Evolutionary conservation across 306 rosid species (phyloP).

Genomic region (Delonix regia): DNA sequence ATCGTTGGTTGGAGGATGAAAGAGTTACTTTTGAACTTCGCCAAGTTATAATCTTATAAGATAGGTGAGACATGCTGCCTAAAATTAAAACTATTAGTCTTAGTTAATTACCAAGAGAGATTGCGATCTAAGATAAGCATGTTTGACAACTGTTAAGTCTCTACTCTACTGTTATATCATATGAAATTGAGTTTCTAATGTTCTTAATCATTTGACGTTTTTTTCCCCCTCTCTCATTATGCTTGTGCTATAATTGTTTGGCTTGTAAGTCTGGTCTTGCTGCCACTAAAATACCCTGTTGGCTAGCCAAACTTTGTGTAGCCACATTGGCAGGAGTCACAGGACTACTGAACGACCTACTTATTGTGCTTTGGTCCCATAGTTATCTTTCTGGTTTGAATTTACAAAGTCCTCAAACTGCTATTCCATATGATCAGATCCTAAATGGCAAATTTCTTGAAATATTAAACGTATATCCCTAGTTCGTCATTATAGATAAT

Average conservation of each 20-base stretch:
- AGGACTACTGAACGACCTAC: background rate
- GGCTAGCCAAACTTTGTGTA: slow-evolving; percentile 9
- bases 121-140: background rate
- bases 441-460: background rate
- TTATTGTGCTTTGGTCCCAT: background rate
- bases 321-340: background rate
- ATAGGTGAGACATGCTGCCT: background rate
- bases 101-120: background rate
- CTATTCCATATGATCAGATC: background rate
- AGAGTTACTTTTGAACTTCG: background rate
- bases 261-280: background rate
- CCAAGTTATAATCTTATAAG: background rate
- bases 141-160: background rate
- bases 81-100: background rate
- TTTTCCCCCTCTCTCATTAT: background rate
- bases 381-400: background rate
- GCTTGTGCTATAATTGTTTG: background rate
- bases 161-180: background rate
- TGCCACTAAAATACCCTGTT: background rate
- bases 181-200: background rate
- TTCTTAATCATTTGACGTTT: background rate
- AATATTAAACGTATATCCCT: background rate
- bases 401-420: background rate
- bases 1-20: background rate
- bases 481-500: background rate